These are phyloP conservation scores for Periglandula ipomoeae DNA, from an alignment of 2,329 filamentous ascomycete species.

Conservation along the genomic window DNA sequence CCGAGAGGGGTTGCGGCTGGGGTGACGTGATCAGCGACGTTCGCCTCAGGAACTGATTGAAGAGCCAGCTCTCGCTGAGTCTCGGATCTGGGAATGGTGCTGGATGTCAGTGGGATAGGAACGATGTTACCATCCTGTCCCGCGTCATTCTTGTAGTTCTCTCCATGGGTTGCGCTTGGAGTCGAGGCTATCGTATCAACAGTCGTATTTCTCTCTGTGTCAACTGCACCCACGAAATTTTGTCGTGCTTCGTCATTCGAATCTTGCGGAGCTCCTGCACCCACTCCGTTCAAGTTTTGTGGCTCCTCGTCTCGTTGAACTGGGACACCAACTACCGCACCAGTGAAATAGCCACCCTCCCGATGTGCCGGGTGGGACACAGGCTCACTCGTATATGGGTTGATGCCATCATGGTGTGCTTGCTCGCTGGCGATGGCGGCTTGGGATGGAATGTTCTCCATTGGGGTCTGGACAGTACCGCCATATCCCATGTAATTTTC, in stretches of 20 bases:
- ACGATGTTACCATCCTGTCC: constrained; percentile 9
- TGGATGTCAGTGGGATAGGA: constrained; percentile 8
- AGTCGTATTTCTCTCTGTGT: background rate
- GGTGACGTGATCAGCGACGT: constrained; percentile 9
- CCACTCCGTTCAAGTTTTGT: background rate
- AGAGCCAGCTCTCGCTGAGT: constrained; percentile 15
- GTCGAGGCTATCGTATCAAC: background rate
- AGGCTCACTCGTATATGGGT: constrained; percentile 45
- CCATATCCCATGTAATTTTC: constrained; percentile 31
- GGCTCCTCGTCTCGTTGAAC: constrained; percentile 11
- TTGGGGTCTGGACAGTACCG: constrained; percentile 33
- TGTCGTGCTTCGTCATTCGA: background rate
- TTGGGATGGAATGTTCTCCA: constrained; percentile 40
- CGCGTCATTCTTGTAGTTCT: constrained; percentile 10
- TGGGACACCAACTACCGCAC: constrained; percentile 11
- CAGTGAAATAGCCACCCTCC: constrained; percentile 12
- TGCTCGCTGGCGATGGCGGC: constrained; percentile 41
- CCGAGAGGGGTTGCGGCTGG: constrained; percentile 6
- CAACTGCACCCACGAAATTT: background rate
- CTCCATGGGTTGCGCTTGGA: constrained; percentile 3
- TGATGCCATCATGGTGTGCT: constrained; percentile 45
- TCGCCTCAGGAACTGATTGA: constrained; percentile 11
- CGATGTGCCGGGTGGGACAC: constrained; percentile 15
- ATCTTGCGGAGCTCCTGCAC: background rate
- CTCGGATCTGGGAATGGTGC: constrained; percentile 12